Conservation (phyloP, 2,329 filamentous ascomycete species). For the Colletotrichum melonis region DNA sequence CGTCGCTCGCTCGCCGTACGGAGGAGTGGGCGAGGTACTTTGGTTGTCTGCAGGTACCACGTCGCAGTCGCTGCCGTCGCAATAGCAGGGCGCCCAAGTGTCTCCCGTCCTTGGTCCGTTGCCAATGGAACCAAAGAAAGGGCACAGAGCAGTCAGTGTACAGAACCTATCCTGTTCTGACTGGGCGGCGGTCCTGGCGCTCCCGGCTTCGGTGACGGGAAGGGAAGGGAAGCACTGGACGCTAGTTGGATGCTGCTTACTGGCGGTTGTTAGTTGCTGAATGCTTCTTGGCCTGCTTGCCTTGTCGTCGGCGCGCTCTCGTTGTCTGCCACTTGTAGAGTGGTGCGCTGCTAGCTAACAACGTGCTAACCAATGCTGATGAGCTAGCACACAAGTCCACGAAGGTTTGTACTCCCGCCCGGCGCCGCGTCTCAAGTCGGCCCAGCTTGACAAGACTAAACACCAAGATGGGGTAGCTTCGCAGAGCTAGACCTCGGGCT, state of each 20-base stretch:
- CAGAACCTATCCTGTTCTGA: neutral
- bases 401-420: neutral
- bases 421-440: slow-evolving; percentile 4
- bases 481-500: neutral
- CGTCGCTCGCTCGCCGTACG: neutral
- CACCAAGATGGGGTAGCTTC: neutral
- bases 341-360: neutral
- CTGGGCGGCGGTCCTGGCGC: neutral
- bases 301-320: neutral
- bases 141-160: neutral
- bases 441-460: neutral
- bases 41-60: slow-evolving; percentile 6
- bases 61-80: neutral
- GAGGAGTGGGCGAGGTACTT: slow-evolving; percentile 6
- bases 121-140: neutral
- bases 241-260: neutral
- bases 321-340: neutral
- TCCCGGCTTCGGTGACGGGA: neutral
- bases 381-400: neutral
- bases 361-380: neutral
- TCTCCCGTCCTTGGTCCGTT: neutral
- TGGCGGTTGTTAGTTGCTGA: too few relatives aligned
- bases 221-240: slow-evolving; percentile 8
- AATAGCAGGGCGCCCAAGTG: neutral
- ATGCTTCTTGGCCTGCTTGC: neutral